Conservation (phyloP, 1,284 basidiomycete genomes). For the Sanghuangporus baumii region DNA sequence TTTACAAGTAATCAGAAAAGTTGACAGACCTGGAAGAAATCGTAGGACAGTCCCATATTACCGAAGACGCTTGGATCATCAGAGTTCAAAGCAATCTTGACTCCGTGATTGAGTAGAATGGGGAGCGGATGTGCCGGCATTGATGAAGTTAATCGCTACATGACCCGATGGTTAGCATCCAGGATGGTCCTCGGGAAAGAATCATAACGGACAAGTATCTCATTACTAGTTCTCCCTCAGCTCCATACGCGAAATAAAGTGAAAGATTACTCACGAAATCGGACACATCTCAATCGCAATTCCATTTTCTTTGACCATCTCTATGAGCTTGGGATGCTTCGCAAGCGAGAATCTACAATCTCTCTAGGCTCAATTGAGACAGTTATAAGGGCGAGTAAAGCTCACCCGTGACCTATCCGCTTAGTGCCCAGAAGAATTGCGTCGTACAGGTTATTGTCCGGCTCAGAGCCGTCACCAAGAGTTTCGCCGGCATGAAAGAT, state of each 20-base stretch:
- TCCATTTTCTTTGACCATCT: constrained; percentile 54
- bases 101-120: constrained; percentile 59
- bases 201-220: constrained; percentile 47
- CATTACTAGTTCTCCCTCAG: constrained; percentile 41
- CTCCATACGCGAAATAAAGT: constrained; percentile 13
- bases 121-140: constrained; percentile 73
- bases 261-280: constrained; percentile 49
- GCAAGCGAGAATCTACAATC: constrained; percentile 55
- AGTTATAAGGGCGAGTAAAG: background rate
- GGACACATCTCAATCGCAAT: constrained; percentile 70
- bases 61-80: constrained; percentile 77
- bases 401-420: constrained; percentile 72
- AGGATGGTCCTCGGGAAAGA: background rate
- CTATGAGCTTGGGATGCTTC: constrained; percentile 67
- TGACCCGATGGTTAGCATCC: background rate
- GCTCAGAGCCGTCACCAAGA: constrained; percentile 60
- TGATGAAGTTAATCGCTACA: constrained; percentile 60
- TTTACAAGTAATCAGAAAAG: constrained; percentile 2
- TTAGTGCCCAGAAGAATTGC: constrained; percentile 72
- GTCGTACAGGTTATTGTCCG: constrained; percentile 74
- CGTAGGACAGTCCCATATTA: constrained; percentile 69
- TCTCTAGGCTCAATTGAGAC: background rate
- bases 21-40: constrained; percentile 59
- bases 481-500: constrained; percentile 81
- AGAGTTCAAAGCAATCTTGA: constrained; percentile 62